Base-by-base conservation (phyloP, 768 basidiomycete species). In the Xerocomellus chrysenteron region DNA sequence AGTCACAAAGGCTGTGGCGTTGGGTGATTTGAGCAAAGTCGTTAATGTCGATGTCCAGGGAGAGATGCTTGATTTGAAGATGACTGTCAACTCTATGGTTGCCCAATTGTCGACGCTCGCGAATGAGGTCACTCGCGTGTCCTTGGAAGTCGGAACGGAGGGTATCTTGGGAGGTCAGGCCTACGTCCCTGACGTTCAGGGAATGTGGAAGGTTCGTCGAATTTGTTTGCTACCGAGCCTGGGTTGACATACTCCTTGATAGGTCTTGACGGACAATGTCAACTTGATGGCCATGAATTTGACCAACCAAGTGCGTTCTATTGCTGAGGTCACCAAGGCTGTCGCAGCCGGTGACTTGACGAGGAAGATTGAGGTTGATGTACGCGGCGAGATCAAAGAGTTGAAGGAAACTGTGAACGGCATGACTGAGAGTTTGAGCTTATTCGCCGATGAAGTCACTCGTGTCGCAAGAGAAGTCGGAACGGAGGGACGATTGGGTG, bases 391-490 rank as follows among this genome's bases (percentile, higher is more conserved):
- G 77, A 96, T 98, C 70, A 74, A 90, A 57, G 90, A 93, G 70
- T 71, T 91, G 74, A 90, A 92, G 74, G 86, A 91, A 72, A 98
- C 94, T 1, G 94, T 98, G 40, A 98, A 98, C 67, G 88, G 84
- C 53, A 98, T 98, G 95, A 97, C 94, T 12, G 90, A 85, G 74
- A 86, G 83, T 67, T 70, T 93, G 72, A 90, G 87, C 63, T 78
- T 91, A 41, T 93, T 94, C 70, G 92, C 92, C 0, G 88, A 89
- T 64, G 90, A 93, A 73, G 84, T 85, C 54, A 85, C 84, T 32
- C 78, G 94, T 52, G 95, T 98, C 32, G 97, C 95, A 4, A 83
- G 92, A 61, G 94, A 98, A 74, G 97, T 98, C 68, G 97, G 97
- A 30, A 98, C 95, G 9, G 97, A 98, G 69, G 97, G 96, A 35